Evolutionary conservation across 768 basidiomycete species (phyloP).

Genomic region (Coprinopsis cinerea): DNA sequence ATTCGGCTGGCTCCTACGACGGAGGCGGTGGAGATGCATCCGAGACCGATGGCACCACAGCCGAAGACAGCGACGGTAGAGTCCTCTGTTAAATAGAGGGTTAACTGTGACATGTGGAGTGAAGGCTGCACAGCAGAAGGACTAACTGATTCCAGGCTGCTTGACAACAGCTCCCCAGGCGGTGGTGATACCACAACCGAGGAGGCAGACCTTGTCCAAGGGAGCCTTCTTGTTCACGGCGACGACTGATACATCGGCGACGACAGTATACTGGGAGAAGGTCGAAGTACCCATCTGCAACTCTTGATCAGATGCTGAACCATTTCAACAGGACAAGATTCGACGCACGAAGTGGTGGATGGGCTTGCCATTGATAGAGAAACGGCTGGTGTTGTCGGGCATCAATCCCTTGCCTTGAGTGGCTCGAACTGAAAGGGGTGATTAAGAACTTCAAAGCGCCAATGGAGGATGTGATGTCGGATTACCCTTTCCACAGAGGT

Average conservation of each 20-base stretch:
- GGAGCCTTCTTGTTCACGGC: constrained; percentile 82
- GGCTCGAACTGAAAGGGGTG: constrained; percentile 58
- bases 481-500: constrained; percentile 89
- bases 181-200: constrained; percentile 97
- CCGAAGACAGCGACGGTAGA: constrained; percentile 94
- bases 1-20: constrained; percentile 79
- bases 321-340: background rate
- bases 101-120: constrained; percentile 8
- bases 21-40: constrained; percentile 77
- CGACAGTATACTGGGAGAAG: constrained; percentile 99
- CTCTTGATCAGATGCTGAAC: background rate
- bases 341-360: constrained; percentile 84
- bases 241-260: constrained; percentile 95
- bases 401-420: constrained; percentile 94
- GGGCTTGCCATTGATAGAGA: constrained; percentile 82
- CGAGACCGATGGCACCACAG: constrained; percentile 93
- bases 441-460: background rate
- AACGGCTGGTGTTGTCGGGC: constrained; percentile 86
- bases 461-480: constrained; percentile 2
- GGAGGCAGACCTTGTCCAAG: constrained; percentile 92
- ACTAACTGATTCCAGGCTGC: constrained; percentile 78
- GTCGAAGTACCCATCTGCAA: constrained; percentile 95
- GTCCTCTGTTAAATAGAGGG: constrained; percentile 43
- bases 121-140: background rate
- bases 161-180: constrained; percentile 96